Base-by-base conservation (phyloP, 2,329 filamentous ascomycete species). In the Aureobasidium namibiae region DNA sequence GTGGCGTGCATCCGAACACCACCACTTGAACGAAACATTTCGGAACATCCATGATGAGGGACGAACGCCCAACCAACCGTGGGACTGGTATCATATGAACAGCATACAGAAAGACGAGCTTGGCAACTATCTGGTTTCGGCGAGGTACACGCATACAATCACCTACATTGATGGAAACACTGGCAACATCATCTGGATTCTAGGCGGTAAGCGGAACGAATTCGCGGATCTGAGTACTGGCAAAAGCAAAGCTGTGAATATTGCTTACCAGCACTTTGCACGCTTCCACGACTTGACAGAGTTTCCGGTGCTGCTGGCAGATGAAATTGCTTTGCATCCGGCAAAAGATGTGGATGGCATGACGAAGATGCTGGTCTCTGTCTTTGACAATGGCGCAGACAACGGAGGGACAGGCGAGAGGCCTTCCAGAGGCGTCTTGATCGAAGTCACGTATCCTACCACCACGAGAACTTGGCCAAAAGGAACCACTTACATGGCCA, bases 71-170 rank as follows among this genome's bases (percentile, higher is more conserved):
- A 31, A 46, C 9, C 64, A 62, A 33, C 68, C 68, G 46, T 81
- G 74, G 69, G 80, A 82, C 63, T 81, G 74, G 68, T 80, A 79
- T 66, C 80, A 82, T 66, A 76, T 83, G 68, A 82, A 83, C 69
- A 79, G 78, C 39, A 70, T 83, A 26, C 77, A 81, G 64, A 81
- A 82, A 65, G 76, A 77, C 54, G 63, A 67, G 0, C 62, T 73
- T 0, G 79, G 80, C 4, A 78, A 83, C 64, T 84, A 80, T 60
- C 67, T 84, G 11, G 72, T 84, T 31, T 83, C 80, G 0, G 73
- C 76, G 1, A 76, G 80, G 1, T 74, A 82, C 64, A 72, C 75
- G 50, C 75, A 75, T 64, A 72, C 75, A 16, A 70, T 83, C 10
- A 71, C 71, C 36, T 76, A 75, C 56, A 75, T 84, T 63, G 75